phyloP scores from a whole-genome alignment of 2,329 filamentous ascomycete species.

The Sporothrix humicola region DNA sequence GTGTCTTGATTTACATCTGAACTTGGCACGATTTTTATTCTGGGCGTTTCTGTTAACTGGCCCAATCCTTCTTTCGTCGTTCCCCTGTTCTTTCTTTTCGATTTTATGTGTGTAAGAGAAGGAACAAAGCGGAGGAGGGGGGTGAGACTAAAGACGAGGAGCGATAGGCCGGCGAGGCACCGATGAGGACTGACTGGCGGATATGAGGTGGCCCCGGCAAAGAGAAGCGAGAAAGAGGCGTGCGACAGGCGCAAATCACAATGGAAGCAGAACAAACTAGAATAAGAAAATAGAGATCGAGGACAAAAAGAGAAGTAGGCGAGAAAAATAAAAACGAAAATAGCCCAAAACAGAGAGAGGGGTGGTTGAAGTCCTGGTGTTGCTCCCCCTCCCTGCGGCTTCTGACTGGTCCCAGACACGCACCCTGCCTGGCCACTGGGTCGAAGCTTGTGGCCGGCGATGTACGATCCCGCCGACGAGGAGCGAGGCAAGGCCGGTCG shows the following conservation, averaged over 20 bases:
- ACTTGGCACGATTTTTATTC: not conserved
- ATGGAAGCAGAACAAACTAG: not conserved
- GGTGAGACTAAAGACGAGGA: slow-evolving; percentile 23
- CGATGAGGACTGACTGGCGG: not conserved
- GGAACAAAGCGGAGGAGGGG: not conserved
- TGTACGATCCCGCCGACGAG: slow-evolving; percentile 16
- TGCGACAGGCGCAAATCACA: slow-evolving; percentile 1
- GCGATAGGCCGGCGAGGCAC: slow-evolving; percentile 16
- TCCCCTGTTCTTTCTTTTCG: slow-evolving; percentile 4
- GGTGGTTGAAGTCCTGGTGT: slow-evolving; percentile 18
- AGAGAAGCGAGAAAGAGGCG: slow-evolving; percentile 7
- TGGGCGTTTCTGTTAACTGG: not conserved
- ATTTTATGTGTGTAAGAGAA: not conserved
- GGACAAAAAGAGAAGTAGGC: not conserved
- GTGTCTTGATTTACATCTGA: slow-evolving; percentile 15
- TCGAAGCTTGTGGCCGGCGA: slow-evolving; percentile 26
- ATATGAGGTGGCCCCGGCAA: not conserved
- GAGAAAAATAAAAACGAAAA: not conserved
- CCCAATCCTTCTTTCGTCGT: slow-evolving; percentile 9
- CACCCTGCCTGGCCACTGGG: slow-evolving; percentile 10
- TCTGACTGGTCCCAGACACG: slow-evolving; percentile 22
- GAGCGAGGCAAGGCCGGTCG: slow-evolving; percentile 11
- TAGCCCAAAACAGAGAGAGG: slow-evolving; percentile 5
- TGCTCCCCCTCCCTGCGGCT: not conserved
- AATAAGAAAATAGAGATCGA: not conserved